Evolutionary conservation across 2,329 filamentous ascomycete species (phyloP).

Genomic region (Aspergillus sp.): DNA sequence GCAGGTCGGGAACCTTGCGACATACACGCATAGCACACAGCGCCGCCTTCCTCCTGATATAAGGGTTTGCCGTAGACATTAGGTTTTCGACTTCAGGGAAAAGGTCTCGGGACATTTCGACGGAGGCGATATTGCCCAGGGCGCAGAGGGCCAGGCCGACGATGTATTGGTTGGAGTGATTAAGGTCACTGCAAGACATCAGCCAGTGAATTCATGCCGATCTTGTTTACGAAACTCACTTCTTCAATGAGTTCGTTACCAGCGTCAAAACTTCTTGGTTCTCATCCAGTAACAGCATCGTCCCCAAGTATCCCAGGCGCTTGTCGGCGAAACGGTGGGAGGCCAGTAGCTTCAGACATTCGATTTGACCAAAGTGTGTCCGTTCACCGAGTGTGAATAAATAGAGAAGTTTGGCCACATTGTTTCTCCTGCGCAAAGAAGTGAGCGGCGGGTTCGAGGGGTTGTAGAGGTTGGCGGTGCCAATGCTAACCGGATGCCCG

Average conservation of each 20-base stretch:
- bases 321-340: slow-evolving; percentile 98
- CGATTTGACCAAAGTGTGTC: slow-evolving; percentile 98
- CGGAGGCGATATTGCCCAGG: slow-evolving; percentile 92
- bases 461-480: slow-evolving; percentile 12
- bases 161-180: slow-evolving; percentile 97
- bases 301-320: slow-evolving; percentile 90
- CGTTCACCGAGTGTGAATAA: slow-evolving; percentile 96
- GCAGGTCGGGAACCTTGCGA: slow-evolving; percentile 93
- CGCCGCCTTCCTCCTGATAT: slow-evolving; percentile 94
- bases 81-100: slow-evolving; percentile 95
- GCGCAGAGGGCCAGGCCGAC: slow-evolving; percentile 95
- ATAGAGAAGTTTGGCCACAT: slow-evolving; percentile 97
- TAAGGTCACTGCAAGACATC: slow-evolving; percentile 71
- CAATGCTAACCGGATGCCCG: slow-evolving; percentile 73
- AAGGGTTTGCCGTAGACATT: slow-evolving; percentile 92
- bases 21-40: slow-evolving; percentile 99
- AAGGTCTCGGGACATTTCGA: slow-evolving; percentile 97
- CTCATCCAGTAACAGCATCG: slow-evolving; percentile 93
- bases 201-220: slow-evolving; percentile 27
- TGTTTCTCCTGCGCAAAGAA: slow-evolving; percentile 73
- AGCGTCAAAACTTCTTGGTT: slow-evolving; percentile 97
- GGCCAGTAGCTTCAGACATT: slow-evolving; percentile 95
- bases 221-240: slow-evolving; percentile 59
- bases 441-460: slow-evolving; percentile 26
- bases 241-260: slow-evolving; percentile 96